A percentile compares a stretch with the other conserved stretches of the same genome.
Conservation (phyloP, 2,329 filamentous ascomycete genomes). For the Calonectria leucothoes region DNA sequence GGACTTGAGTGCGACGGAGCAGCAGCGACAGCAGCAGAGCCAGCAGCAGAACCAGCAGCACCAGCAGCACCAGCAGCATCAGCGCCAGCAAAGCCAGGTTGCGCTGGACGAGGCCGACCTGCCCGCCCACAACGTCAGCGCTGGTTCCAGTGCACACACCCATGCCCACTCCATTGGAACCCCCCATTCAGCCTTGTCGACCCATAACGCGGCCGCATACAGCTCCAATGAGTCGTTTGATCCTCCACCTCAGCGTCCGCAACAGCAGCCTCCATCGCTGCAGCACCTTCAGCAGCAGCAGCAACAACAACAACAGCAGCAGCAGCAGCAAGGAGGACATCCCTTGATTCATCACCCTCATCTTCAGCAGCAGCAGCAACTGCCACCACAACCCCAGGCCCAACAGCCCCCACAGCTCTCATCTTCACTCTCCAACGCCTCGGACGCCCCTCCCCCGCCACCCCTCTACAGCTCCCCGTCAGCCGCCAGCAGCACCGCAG, state of each 20-base stretch:
- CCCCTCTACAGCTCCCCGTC: slow-evolving; percentile 46
- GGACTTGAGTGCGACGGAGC: slow-evolving; percentile 31
- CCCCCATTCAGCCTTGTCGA: slow-evolving; percentile 60
- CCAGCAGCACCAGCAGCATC: slow-evolving; percentile 28
- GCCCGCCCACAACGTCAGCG: slow-evolving; percentile 39
- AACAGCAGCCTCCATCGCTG: slow-evolving; percentile 41
- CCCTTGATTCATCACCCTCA: slow-evolving; percentile 32
- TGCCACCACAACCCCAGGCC: slow-evolving; percentile 10
- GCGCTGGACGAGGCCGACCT: slow-evolving; percentile 43
- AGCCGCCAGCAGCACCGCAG: slow-evolving; percentile 37
- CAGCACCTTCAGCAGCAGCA: slow-evolving; percentile 36
- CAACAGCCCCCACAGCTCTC: slow-evolving; percentile 34
- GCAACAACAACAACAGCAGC: slow-evolving; percentile 12
- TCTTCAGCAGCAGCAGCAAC: slow-evolving; percentile 16
- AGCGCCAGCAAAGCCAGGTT: slow-evolving; percentile 20
- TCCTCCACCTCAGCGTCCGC: slow-evolving; percentile 41
- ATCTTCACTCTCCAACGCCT: slow-evolving; percentile 31
- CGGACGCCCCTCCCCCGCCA: slow-evolving; percentile 41
- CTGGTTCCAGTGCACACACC: slow-evolving; percentile 32
- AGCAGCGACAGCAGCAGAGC: slow-evolving; percentile 33
- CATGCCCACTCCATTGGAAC: slow-evolving; percentile 38
- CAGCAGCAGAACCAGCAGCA: slow-evolving; percentile 34
- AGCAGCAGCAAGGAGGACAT: slow-evolving; percentile 30
- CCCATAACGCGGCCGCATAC: slow-evolving; percentile 50
- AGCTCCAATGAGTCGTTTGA: slow-evolving; percentile 62